phyloP scores from a whole-genome alignment of 352 stramenopile genomes.

The Phytopythium chamaehyphon region DNA sequence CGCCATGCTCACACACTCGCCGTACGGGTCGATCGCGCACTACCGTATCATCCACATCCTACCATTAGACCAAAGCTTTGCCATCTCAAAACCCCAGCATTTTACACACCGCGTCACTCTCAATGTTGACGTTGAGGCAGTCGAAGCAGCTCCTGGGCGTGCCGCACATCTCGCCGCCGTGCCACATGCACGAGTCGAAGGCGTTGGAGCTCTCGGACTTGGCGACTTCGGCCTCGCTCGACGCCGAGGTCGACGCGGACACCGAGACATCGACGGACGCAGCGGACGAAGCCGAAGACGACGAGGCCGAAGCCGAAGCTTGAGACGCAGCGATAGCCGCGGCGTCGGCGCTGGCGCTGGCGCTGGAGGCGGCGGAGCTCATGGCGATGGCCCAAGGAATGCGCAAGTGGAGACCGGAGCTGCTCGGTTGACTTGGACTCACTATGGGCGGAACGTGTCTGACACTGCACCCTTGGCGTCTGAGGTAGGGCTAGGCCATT shows the following conservation, averaged over 20 bases:
- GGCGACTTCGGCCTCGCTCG: not conserved
- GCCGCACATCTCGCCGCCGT: constrained; percentile 19
- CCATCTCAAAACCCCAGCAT: too few species aligned
- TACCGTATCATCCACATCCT: not conserved
- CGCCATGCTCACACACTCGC: constrained; percentile 33
- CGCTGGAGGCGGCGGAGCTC: not conserved
- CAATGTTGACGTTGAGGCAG: constrained; percentile 31
- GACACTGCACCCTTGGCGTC: too few species aligned
- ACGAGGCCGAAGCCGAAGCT: constrained; percentile 3
- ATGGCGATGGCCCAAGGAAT: not conserved
- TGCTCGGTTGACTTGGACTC: not conserved
- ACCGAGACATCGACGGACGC: not conserved
- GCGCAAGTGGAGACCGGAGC: not conserved
- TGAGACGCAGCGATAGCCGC: not conserved
- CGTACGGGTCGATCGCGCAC: constrained; percentile 28
- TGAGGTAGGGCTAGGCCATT: too few species aligned
- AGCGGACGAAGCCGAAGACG: not conserved
- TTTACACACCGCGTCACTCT: constrained; percentile 16
- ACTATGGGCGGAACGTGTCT: not conserved
- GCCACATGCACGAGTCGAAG: constrained; percentile 33
- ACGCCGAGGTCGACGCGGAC: not conserved
- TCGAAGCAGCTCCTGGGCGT: constrained; percentile 26
- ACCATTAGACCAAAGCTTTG: too few species aligned
- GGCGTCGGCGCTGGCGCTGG: not conserved
- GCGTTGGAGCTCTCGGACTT: constrained; percentile 16